Evolutionary conservation across 495 filamentous ascomycete species (phyloP).

Genomic region (Gamarada debralockiae): DNA sequence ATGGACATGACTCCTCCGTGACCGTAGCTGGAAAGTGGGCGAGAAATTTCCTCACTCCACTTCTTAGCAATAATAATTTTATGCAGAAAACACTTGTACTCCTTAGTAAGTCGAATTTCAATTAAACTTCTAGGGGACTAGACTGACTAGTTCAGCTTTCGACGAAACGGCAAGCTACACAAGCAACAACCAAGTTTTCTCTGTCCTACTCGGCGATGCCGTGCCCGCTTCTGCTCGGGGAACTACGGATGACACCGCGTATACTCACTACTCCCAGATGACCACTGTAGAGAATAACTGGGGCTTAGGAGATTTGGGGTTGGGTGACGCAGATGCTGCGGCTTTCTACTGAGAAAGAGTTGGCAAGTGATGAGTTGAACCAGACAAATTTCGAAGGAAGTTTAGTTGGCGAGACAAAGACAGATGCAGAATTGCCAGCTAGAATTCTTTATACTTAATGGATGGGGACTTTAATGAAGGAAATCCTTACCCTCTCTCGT

Average conservation of each 20-base stretch:
- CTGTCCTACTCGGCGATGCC: slow-evolving; percentile 61
- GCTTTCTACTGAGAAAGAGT: slow-evolving; percentile 36
- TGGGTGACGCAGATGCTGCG: slow-evolving; percentile 47
- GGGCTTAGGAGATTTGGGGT: slow-evolving; percentile 32
- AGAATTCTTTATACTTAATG: no score
- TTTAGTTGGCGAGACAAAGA: no score
- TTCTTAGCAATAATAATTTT: slow-evolving; percentile 61
- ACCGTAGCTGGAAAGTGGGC: slow-evolving; percentile 55
- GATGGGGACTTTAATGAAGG: no score
- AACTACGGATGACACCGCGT: slow-evolving; percentile 60
- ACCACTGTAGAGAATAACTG: slow-evolving; percentile 62
- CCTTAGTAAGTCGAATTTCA: slow-evolving; percentile 42
- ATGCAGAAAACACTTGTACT: slow-evolving; percentile 63
- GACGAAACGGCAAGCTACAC: slow-evolving; percentile 59
- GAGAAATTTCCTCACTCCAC: slow-evolving; percentile 53
- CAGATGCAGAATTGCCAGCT: no score
- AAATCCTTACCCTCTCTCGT: no score
- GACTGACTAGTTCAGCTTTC: slow-evolving; percentile 40
- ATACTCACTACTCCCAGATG: slow-evolving; percentile 66
- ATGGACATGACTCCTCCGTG: slow-evolving; percentile 68
- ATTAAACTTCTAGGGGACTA: no score
- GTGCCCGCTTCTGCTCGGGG: slow-evolving; percentile 53
- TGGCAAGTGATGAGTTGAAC: no score
- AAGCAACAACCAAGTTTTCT: slow-evolving; percentile 52
- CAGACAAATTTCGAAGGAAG: no score